Evolutionary conservation across 495 filamentous ascomycete genomes (phyloP), one percentile per base, ranked within the genome.

Genomic region (Friedmanniomyces simplex): DNA sequence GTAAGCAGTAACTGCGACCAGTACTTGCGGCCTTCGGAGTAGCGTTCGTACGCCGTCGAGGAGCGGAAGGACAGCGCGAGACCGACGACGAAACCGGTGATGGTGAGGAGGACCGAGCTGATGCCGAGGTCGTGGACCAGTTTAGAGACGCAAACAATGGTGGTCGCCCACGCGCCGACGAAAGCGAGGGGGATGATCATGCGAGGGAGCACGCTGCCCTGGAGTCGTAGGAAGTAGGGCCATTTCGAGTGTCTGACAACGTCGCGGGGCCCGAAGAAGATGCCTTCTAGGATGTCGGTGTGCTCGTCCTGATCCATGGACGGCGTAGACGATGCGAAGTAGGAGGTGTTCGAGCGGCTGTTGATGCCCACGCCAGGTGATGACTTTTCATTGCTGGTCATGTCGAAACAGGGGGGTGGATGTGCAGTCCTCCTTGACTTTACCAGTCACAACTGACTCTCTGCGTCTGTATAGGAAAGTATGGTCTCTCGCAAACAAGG

Each of bases 41-140:
- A 87, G 69, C 76, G 75, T 69, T 94, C 89, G 65, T 95, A 95
- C 6, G 88, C 89, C 16, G 87, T 89, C 0, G 86, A 86, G 61
- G 81, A 87, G 50, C 88, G 83, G 73, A 95, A 93, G 22, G 85
- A 88, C 60, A 95, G 73, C 0, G 86, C 79, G 66, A 94, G 70
- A 76, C 84, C 86, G 63, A 95, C 87, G 59, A 94, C 87, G 75
- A 95, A 93, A 83, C 88, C 89, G 26, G 88, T 80, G 12, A 94
- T 84, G 14, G 88, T 94, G 34, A 95, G 78, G 10, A 95, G 76
- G 53, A 90, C 77, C 22, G 76, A 80, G 59, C 79, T 77, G 25
- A 93, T 82, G 21, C 77, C 77, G 1, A 87, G 70, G 60, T 67
- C 41, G 30, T 79, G 68, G 24, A 80, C 75, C 28, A 73, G 74